These are phyloP conservation scores for Calonectria pauciramosa DNA, from an alignment of 2,329 filamentous ascomycete species.

Conservation along the genomic window DNA sequence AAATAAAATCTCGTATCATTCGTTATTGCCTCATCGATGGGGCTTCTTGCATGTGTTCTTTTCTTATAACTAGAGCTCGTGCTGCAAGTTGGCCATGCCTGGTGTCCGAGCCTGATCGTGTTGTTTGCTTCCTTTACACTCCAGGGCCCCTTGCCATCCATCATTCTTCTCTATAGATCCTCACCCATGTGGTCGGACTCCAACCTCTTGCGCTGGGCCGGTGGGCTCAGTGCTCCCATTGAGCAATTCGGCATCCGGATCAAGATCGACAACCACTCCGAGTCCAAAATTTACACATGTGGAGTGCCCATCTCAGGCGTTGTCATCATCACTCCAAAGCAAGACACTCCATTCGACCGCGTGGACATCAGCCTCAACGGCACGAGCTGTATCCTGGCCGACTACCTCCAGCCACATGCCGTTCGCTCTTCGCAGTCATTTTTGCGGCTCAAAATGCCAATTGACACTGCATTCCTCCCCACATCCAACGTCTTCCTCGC, in stretches of 20 bases:
- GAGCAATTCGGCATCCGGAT: slow-evolving; percentile 25
- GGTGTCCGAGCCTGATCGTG: background rate
- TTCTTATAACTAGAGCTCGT: background rate
- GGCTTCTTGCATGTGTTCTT: background rate
- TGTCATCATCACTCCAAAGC: slow-evolving; percentile 15
- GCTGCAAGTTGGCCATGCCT: background rate
- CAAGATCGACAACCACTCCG: slow-evolving; percentile 34
- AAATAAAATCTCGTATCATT: background rate
- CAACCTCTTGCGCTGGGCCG: background rate
- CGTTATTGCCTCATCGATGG: background rate
- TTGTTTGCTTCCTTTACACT: background rate
- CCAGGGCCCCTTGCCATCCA: background rate
- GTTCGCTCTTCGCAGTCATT: slow-evolving; percentile 32
- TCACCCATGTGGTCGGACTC: background rate
- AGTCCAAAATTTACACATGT: slow-evolving; percentile 37
- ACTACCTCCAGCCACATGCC: slow-evolving; percentile 31
- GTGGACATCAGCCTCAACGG: slow-evolving; percentile 33
- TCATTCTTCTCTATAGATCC: background rate
- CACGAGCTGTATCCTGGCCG: slow-evolving; percentile 9
- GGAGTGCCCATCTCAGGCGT: slow-evolving; percentile 34
- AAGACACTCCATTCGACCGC: slow-evolving; percentile 27
- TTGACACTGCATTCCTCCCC: slow-evolving; percentile 23
- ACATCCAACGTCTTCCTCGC: slow-evolving; percentile 12
- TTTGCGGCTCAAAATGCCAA: slow-evolving; percentile 34
- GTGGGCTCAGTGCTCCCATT: background rate